Base-by-base conservation (phyloP, 2,329 filamentous ascomycete genomes). In the Paramyrothecium sp. region DNA sequence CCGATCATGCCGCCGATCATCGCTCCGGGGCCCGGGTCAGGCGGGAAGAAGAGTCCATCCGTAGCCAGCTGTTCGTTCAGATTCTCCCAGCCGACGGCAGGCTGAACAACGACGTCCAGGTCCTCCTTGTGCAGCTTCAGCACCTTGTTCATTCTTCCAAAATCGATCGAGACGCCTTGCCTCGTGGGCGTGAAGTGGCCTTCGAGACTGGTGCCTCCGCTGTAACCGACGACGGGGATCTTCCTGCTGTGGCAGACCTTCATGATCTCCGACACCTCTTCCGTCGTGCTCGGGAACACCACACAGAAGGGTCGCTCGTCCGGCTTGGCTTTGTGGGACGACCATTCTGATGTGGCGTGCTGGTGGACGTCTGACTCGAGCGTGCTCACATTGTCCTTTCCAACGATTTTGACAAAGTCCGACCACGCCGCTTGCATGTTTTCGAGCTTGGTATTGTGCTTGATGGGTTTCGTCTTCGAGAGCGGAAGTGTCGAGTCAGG, bases 1-100 rank as follows among this genome's bases (percentile, higher is more conserved):
- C 89, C 89, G 34, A 92, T 85, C 89, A 92, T 92, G 56, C 92
- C 92, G 57, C 92, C 92, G 65, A 97, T 97, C 88, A 91, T 91
- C 60, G 92, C 92, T 19, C 92, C 92, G 54, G 93, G 92, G 54
- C 92, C 93, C 19, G 92, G 92, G 72, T 97, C 92, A 1, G 92
- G 92, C 21, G 92, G 92, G 76, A 97, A 97, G 80, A 97, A 96
- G 3, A 97, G 82, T 26, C 89, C 89, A 58, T 91, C 80, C 52
- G 86, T 80, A 7, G 78, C 80, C 19, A 97, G 81, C 60, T 89
- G 81, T 67, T 95, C 91, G 69, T 97, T 97, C 44, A 97, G 78
- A 10, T 82, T 71, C 75, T 97, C 91, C 92, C 92, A 97, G 13
- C 91, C 91, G 11, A 97, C 85, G 2, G 90, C 92, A 5, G 89